Evolutionary conservation across 768 basidiomycete genomes (phyloP), one percentile per base, ranked within the genome.

Genomic region (Tylopilus vinaceipallidus): DNA sequence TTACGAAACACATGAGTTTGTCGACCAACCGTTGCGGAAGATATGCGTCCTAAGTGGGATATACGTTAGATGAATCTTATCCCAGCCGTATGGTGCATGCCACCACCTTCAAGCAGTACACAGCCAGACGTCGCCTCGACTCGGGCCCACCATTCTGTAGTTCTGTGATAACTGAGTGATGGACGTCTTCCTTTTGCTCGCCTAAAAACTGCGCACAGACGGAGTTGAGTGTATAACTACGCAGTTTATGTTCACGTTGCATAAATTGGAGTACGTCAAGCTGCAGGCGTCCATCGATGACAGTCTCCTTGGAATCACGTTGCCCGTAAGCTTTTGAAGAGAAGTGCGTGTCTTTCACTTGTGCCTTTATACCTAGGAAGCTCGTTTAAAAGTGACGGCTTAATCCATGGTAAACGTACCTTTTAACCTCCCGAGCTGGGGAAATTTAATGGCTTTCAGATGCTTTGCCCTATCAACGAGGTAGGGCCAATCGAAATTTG

Each of bases 111-210:
- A 99, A 71, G 73, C 97, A 99, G 70, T 99, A 99, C 11, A 99
- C 93, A 2, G 97, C 97, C 48, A 98, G 71, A 39, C 97, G 86
- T 34, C 97, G 76, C 40, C 97, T 72, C 2, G 93, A 94, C 67
- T 99, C 95, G 0, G 94, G 79, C 0, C 91, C 95, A 59, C 95
- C 95, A 60, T 98, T 98, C 69, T 99, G 97, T 38, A 99, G 71
- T 42, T 98, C 95, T 0, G 97, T 98, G 60, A 99, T 99, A 55
- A 97, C 93, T 1, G 95, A 98, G 65, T 98, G 86, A 62, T 98
- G 97, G 17, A 99, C 97, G 56, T 99, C 97, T 67, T 99, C 97
- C 67, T 99, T 99, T 68, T 99, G 97, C 68, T 99, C 97, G 24
- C 94, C 95, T 4, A 99, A 76, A 68, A 99, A 99, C 59, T 95